Evolutionary conservation across 352 stramenopile species (phyloP).

Genomic region (Globisporangium nunn): DNA sequence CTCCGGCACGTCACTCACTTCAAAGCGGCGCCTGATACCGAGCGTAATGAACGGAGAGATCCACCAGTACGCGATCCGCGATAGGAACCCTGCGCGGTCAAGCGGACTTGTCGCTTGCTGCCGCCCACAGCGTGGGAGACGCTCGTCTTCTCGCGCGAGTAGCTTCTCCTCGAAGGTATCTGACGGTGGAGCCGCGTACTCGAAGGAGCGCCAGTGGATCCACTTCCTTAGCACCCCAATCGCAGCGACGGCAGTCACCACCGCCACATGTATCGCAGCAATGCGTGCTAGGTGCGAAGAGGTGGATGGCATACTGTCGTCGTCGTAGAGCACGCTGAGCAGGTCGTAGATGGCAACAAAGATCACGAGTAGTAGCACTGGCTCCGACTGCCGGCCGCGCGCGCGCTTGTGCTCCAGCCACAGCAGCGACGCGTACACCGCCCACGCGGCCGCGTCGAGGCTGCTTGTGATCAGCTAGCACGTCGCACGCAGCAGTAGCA

Average conservation of each 20-base stretch:
- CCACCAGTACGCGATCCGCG: conserved; percentile 61
- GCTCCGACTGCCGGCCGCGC: background rate
- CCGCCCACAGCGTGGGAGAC: background rate
- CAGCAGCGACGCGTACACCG: conserved; percentile 13
- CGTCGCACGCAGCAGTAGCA: background rate
- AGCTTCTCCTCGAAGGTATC: background rate
- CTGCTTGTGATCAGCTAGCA: conserved; percentile 11
- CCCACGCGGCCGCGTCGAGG: conserved; percentile 12
- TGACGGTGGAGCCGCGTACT: background rate
- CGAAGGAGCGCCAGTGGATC: background rate
- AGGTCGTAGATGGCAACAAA: conserved; percentile 13
- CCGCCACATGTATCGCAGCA: background rate
- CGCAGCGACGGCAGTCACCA: background rate
- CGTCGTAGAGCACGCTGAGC: conserved; percentile 1
- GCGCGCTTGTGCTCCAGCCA: conserved; percentile 7
- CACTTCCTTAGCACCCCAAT: conserved; percentile 12
- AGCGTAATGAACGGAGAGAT: conserved; percentile 58
- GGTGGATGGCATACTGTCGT: background rate
- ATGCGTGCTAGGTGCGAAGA: background rate
- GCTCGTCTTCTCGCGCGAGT: background rate
- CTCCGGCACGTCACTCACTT: conserved; percentile 49
- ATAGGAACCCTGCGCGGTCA: conserved; percentile 44
- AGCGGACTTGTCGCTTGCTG: conserved; percentile 24
- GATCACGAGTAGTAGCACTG: conserved; percentile 11
- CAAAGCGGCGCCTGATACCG: conserved; percentile 40